Conservation (phyloP, 768 basidiomycete species). For the Russula ochroleuca region DNA sequence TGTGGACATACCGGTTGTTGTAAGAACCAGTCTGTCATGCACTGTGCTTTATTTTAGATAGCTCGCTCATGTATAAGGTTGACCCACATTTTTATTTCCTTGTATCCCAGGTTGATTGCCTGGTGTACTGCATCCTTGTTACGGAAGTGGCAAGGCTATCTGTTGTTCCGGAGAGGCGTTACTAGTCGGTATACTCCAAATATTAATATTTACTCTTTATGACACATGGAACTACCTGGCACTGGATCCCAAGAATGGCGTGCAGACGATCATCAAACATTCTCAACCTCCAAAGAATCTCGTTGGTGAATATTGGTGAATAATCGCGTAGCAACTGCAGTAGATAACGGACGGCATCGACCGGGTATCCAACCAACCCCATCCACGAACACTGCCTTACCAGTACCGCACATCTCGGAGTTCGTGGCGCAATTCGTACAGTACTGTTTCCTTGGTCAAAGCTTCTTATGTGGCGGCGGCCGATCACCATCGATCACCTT, state of each 20-base stretch:
- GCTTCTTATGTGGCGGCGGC: too few relatives aligned
- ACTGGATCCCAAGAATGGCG: not conserved
- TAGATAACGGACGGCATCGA: not conserved
- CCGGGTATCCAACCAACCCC: not conserved
- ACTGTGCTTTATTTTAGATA: not conserved
- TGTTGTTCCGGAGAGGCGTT: not conserved
- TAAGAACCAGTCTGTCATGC: not conserved
- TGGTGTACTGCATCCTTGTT: not conserved
- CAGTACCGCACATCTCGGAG: not conserved
- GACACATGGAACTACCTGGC: not conserved
- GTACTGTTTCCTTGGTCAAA: not conserved
- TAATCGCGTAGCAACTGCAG: slow-evolving; percentile 10
- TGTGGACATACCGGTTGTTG: not conserved
- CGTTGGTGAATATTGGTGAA: not conserved
- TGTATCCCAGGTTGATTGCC: not conserved
- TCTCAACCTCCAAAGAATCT: slow-evolving; percentile 13
- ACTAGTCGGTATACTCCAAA: not conserved
- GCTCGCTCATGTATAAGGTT: not conserved
- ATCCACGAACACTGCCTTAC: not conserved
- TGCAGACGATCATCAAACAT: not conserved
- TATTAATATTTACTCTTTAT: not conserved
- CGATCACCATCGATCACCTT: not conserved
- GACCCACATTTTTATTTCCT: not conserved
- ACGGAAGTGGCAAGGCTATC: not conserved
- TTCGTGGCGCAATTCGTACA: not conserved